These are phyloP conservation scores for Tetracladium maxilliforme DNA, from an alignment of 2,329 filamentous ascomycete species.

Conservation along the genomic window DNA sequence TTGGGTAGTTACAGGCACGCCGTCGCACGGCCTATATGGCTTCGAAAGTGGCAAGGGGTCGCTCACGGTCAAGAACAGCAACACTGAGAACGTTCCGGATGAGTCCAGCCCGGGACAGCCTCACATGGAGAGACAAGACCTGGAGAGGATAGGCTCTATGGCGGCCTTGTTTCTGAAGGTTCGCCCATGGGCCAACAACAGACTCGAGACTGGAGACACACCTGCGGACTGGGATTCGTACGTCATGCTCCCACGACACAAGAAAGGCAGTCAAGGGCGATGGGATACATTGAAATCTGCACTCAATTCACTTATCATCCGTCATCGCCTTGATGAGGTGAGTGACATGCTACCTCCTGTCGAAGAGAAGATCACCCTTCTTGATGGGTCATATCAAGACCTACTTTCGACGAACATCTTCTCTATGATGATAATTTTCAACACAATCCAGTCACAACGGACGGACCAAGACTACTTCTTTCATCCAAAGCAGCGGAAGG, in stretches of 20 bases:
- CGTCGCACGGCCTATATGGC: slow-evolving; percentile 70
- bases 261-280: slow-evolving; percentile 35
- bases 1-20: slow-evolving; percentile 87
- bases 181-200: slow-evolving; percentile 61
- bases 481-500: slow-evolving; percentile 55
- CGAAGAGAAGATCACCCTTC: slow-evolving; percentile 52
- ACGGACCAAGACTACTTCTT: slow-evolving; percentile 82
- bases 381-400: slow-evolving; percentile 77
- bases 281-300: slow-evolving; percentile 50
- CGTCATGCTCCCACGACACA: slow-evolving; percentile 43
- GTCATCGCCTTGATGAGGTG: slow-evolving; percentile 63
- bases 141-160: slow-evolving; percentile 52
- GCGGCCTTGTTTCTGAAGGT: slow-evolving; percentile 59
- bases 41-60: slow-evolving; percentile 36
- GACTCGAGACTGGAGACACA: slow-evolving; percentile 38
- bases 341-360: slow-evolving; percentile 55
- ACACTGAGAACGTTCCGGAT: background rate
- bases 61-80: too few species aligned
- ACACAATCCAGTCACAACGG: slow-evolving; percentile 77
- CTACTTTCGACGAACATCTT: slow-evolving; percentile 75
- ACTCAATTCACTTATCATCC: slow-evolving; percentile 67
- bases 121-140: slow-evolving; percentile 36
- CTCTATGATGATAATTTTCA: slow-evolving; percentile 69
- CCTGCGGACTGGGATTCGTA: slow-evolving; percentile 59
- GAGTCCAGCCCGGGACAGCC: background rate